Evolutionary conservation across 2,329 filamentous ascomycete species (phyloP).

Genomic region (Ampelomyces quisqualis): DNA sequence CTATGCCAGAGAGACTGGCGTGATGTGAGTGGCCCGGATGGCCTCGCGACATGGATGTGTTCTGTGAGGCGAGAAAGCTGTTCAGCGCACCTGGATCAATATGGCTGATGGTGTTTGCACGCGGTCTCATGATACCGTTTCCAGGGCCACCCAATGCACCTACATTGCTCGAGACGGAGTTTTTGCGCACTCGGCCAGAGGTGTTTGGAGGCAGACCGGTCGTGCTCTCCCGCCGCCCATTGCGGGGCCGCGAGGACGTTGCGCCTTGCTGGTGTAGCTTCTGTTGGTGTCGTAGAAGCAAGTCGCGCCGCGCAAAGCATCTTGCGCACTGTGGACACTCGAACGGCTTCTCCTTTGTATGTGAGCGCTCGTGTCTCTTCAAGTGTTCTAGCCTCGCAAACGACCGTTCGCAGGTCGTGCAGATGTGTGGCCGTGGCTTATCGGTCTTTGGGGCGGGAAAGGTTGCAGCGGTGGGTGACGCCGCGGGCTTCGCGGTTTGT

Average conservation of each 20-base stretch:
- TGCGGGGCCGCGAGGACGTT: slow-evolving; percentile 80
- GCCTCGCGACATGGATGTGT: slow-evolving; percentile 52
- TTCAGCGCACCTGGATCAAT: slow-evolving; percentile 74
- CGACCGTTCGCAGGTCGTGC: slow-evolving; percentile 83
- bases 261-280: slow-evolving; percentile 94
- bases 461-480: slow-evolving; percentile 31
- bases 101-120: slow-evolving; percentile 95
- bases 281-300: slow-evolving; percentile 93
- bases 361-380: slow-evolving; percentile 96
- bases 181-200: slow-evolving; percentile 81
- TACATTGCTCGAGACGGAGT: slow-evolving; percentile 71
- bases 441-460: slow-evolving; percentile 91
- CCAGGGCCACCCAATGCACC: slow-evolving; percentile 44
- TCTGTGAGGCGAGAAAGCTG: slow-evolving; percentile 65
- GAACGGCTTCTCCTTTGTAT: slow-evolving; percentile 98
- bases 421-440: slow-evolving; percentile 94
- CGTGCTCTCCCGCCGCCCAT: slow-evolving; percentile 80
- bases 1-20: slow-evolving; percentile 70
- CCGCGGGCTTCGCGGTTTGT: slow-evolving; percentile 36
- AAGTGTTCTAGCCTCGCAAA: slow-evolving; percentile 95
- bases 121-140: slow-evolving; percentile 69
- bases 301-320: slow-evolving; percentile 91
- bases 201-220: slow-evolving; percentile 69
- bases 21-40: slow-evolving; percentile 65
- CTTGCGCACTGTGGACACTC: slow-evolving; percentile 92